phyloP scores from a whole-genome alignment of 1,284 basidiomycete genomes.

The Ganoderma boninense region DNA sequence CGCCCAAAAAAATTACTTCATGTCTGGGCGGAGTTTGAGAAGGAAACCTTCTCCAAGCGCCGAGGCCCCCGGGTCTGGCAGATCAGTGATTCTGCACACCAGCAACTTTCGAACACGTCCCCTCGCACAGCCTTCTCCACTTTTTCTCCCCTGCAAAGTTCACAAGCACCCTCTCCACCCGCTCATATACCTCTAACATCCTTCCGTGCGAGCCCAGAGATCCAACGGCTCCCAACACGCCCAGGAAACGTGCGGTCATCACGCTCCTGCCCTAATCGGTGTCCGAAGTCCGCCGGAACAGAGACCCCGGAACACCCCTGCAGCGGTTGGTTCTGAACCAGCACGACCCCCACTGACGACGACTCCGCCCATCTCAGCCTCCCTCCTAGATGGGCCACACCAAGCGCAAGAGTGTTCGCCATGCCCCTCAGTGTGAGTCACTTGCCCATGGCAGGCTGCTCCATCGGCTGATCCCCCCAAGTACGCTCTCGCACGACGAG shows the following conservation, averaged over 20 bases:
- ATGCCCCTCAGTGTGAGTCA: conserved; percentile 43
- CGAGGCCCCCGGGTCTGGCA: conserved; percentile 17
- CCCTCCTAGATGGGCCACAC: conserved; percentile 39
- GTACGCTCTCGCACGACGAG: conserved; percentile 73
- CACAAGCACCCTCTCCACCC: too few species aligned
- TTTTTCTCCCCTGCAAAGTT: neutral
- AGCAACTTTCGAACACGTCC: conserved; percentile 4
- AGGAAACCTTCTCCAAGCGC: conserved; percentile 3
- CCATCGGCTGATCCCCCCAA: conserved; percentile 42
- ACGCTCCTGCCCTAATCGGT: conserved; percentile 22
- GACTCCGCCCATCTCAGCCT: conserved; percentile 16
- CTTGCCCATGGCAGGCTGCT: conserved; percentile 14
- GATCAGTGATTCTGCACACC: conserved; percentile 29
- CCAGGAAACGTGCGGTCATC: neutral
- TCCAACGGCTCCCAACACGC: neutral
- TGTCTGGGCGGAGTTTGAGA: conserved; percentile 8
- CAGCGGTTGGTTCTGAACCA: conserved; percentile 31
- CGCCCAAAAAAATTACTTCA: conserved; percentile 6
- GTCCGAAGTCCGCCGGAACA: conserved; percentile 38
- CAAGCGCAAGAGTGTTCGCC: conserved; percentile 43
- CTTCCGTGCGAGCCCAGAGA: neutral
- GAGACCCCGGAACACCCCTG: conserved; percentile 36
- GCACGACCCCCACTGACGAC: conserved; percentile 26
- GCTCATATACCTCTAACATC: neutral
- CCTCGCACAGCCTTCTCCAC: conserved; percentile 17